Conservation (phyloP, 345 rosid species). For the Sapria himalayana region DNA sequence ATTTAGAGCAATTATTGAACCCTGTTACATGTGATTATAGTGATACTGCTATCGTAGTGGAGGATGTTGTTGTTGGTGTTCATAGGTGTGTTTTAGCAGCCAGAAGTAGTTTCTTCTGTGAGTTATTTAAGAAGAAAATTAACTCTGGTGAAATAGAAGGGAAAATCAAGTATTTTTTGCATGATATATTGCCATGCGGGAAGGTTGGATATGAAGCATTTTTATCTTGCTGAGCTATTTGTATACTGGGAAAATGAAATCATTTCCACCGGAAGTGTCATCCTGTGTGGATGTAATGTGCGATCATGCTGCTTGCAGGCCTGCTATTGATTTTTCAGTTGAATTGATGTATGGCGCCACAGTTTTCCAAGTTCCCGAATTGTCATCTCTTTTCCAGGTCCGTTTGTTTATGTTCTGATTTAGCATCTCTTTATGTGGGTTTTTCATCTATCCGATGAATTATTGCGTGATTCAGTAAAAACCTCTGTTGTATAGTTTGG, state of each 20-base stretch:
- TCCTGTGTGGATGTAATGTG: conserved; percentile 22
- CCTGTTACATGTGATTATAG: conserved; percentile 8
- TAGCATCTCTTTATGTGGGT: not conserved
- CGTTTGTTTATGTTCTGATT: not conserved
- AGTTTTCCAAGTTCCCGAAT: conserved; percentile 21
- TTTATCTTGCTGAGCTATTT: conserved; percentile 16
- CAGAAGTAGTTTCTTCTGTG: conserved; percentile 18
- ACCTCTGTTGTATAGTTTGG: too few relatives aligned
- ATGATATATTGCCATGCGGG: conserved; percentile 12
- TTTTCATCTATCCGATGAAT: not conserved
- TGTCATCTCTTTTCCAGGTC: conserved; percentile 25
- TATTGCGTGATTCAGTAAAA: too few relatives aligned
- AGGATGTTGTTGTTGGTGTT: conserved; percentile 15
- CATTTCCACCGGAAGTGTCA: conserved; percentile 18
- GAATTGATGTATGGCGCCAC: conserved; percentile 28
- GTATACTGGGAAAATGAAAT: conserved; percentile 21
- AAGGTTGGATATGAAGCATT: conserved; percentile 27
- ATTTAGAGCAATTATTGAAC: conserved; percentile 13
- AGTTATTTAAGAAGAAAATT: conserved; percentile 11
- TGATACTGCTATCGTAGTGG: conserved; percentile 23
- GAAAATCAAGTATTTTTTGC: conserved; percentile 15
- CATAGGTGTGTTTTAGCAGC: conserved; percentile 29
- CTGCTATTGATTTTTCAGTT: conserved; percentile 19
- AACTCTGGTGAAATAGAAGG: conserved; percentile 6
- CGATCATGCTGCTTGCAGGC: conserved; percentile 22